These are phyloP conservation scores for Coniochaeta hoffmannii DNA, from an alignment of 2,329 filamentous ascomycete genomes.

Conservation along the genomic window DNA sequence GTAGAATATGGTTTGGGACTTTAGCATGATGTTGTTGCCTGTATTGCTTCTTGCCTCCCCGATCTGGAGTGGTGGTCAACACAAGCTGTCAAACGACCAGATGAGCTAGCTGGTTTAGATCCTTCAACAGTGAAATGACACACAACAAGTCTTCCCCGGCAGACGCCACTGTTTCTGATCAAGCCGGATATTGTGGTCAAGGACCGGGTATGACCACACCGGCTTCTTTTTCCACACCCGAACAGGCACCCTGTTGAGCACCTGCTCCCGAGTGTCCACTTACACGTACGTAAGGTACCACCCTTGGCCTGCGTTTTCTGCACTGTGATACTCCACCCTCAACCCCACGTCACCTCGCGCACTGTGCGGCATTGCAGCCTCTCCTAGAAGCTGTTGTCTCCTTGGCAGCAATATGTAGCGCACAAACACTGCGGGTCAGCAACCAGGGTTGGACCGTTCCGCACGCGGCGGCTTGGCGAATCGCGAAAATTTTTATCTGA, in stretches of 20 bases:
- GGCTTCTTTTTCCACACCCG: too few relatives aligned
- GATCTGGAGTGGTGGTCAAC: too few relatives aligned
- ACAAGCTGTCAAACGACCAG: too few relatives aligned
- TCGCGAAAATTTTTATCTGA: conserved; percentile 4
- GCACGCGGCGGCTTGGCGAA: not conserved
- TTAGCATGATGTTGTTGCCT: not conserved
- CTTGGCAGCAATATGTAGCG: not conserved
- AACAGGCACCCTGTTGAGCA: not conserved
- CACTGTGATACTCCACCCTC: not conserved
- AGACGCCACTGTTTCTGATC: too few relatives aligned
- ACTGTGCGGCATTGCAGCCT: not conserved
- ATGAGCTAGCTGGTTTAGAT: too few relatives aligned
- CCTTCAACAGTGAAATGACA: too few relatives aligned
- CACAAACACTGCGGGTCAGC: not conserved
- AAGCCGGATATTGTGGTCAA: too few relatives aligned
- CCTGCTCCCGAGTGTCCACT: not conserved
- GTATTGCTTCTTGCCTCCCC: too few relatives aligned
- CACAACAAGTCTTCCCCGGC: too few relatives aligned
- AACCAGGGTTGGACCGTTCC: not conserved
- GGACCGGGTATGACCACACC: too few relatives aligned
- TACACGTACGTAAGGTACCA: too few relatives aligned
- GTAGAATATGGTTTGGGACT: conserved; percentile 16
- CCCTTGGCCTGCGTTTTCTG: not conserved
- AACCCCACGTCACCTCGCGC: not conserved
- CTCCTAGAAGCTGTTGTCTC: too few relatives aligned